These are phyloP conservation scores for Termitomyces sp. DNA, from an alignment of 768 basidiomycete genomes.

Conservation along the genomic window DNA sequence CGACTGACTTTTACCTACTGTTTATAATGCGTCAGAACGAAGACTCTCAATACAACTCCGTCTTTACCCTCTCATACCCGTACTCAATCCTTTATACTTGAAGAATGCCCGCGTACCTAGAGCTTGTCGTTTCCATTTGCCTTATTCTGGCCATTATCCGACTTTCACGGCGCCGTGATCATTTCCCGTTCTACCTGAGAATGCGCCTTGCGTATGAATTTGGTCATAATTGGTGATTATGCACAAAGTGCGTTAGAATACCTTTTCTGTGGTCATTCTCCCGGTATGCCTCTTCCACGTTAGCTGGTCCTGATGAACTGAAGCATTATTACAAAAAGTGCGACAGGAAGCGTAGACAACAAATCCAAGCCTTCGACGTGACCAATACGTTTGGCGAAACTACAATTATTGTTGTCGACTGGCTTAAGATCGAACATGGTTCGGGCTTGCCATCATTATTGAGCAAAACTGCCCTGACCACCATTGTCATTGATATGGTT, in stretches of 20 bases:
- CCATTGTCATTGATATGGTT: not conserved
- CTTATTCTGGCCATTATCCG: conserved; percentile 5
- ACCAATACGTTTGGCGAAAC: not conserved
- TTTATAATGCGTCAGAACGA: not conserved
- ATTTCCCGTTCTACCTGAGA: conserved; percentile 11
- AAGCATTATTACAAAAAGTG: not conserved
- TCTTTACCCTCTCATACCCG: not conserved
- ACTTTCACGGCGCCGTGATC: conserved; percentile 2
- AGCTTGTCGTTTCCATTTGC: conserved; percentile 5
- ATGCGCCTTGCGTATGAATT: conserved; percentile 9
- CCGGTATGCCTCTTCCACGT: not conserved
- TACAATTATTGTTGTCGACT: not conserved
- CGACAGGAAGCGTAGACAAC: not conserved
- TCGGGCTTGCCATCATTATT: not conserved
- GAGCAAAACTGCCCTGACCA: not conserved
- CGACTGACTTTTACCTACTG: not conserved
- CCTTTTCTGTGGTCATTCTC: not conserved
- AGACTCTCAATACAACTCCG: not conserved
- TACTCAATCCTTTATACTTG: not conserved
- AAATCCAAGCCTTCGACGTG: not conserved
- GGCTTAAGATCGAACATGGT: not conserved
- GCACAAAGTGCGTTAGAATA: not conserved
- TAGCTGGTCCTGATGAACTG: not conserved
- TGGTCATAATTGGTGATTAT: not conserved
- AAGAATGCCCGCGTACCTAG: conserved; percentile 2